Conservation (phyloP, 352 stramenopile genomes). For the Discostella stelligera region DNA sequence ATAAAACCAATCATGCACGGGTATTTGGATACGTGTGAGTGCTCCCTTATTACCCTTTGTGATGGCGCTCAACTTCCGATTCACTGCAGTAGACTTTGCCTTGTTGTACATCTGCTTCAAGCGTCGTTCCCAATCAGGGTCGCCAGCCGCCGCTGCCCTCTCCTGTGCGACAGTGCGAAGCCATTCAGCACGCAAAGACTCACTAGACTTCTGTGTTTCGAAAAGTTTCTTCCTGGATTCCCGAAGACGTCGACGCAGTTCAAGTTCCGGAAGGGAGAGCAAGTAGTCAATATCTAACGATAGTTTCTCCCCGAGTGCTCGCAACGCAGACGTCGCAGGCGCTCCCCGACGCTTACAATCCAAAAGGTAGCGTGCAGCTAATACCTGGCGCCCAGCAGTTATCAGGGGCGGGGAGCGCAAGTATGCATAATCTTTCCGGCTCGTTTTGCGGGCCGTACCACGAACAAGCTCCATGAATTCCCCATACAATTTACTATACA, state of each 20-base stretch:
- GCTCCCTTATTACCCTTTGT: conserved; percentile 4
- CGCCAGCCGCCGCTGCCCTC: neutral
- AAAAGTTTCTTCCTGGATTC: conserved; percentile 4
- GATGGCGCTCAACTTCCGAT: conserved; percentile 8
- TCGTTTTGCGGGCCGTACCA: neutral
- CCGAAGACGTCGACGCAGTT: neutral
- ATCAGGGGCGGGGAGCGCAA: neutral
- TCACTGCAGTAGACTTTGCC: conserved; percentile 3
- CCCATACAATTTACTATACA: conserved; percentile 5
- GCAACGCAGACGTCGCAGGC: neutral
- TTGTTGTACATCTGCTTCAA: conserved; percentile 18
- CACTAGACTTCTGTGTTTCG: conserved; percentile 17
- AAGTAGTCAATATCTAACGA: neutral
- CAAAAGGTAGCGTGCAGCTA: conserved; percentile 1
- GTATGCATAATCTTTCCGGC: conserved; percentile 16
- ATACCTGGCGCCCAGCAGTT: neutral
- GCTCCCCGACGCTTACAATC: neutral
- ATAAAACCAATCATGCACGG: conserved; percentile 23
- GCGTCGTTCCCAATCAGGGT: conserved; percentile 9
- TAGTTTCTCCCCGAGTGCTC: neutral
- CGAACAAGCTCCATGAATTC: neutral
- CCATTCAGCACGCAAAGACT: conserved; percentile 2
- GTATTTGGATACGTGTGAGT: conserved; percentile 20
- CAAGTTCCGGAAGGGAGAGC: neutral
- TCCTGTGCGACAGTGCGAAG: conserved; percentile 8